Conservation (phyloP, 495 filamentous ascomycete species). For the Entonaema liquescens region DNA sequence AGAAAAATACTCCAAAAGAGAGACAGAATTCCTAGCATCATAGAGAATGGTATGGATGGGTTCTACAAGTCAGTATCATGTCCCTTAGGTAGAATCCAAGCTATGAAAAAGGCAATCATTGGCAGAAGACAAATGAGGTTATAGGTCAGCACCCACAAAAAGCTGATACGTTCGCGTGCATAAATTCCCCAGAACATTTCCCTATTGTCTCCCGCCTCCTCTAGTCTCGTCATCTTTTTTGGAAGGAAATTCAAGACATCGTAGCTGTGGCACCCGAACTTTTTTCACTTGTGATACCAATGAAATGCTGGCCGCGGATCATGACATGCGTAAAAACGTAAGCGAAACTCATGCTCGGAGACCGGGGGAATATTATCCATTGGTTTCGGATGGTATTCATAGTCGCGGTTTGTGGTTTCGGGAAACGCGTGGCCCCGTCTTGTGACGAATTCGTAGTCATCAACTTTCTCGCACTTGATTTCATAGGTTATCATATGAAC, state of each 20-base stretch:
- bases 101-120: background rate
- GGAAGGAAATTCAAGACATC: conserved; percentile 2
- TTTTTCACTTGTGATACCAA: conserved; percentile 2
- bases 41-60: conserved; percentile 2
- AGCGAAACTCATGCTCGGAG: too few species aligned
- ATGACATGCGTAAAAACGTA: too few species aligned
- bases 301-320: background rate
- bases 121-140: conserved; percentile 3
- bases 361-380: too few species aligned
- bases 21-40: conserved; percentile 7
- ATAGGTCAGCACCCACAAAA: conserved; percentile 6
- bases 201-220: conserved; percentile 1
- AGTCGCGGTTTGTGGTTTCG: too few species aligned
- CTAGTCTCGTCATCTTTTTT: background rate
- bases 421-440: too few species aligned
- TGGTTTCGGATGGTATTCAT: too few species aligned
- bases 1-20: conserved; percentile 12
- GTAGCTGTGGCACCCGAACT: background rate
- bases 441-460: too few species aligned
- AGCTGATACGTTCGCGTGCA: conserved; percentile 3
- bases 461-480: too few species aligned
- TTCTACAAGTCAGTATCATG: conserved; percentile 2
- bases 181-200: conserved; percentile 16
- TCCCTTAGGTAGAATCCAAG: background rate
- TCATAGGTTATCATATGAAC: too few species aligned